Conservation (phyloP, 2,329 filamentous ascomycete genomes). For the Ceratocystis colombiana region DNA sequence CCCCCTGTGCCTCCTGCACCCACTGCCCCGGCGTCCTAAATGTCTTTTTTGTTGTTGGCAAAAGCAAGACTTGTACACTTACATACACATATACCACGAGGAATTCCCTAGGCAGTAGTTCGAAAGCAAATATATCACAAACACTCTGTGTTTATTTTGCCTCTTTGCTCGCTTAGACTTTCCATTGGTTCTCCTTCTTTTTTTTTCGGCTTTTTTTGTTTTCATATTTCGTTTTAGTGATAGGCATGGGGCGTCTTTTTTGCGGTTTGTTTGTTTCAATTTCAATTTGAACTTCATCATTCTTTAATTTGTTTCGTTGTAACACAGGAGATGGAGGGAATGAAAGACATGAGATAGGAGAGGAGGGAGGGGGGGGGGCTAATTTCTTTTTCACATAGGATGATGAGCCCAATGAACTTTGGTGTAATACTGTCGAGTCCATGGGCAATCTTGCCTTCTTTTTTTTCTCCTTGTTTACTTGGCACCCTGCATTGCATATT, state of each 20-base stretch:
- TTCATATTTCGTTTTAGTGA: slow-evolving; percentile 12
- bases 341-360: not conserved
- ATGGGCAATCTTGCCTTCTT: not conserved
- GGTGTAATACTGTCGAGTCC: not conserved
- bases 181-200: not conserved
- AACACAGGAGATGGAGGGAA: not conserved
- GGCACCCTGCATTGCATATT: not conserved
- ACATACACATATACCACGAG: slow-evolving; percentile 12
- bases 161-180: too few relatives aligned
- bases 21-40: slow-evolving; percentile 19
- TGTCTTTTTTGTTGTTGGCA: not conserved
- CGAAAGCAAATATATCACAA: slow-evolving; percentile 1
- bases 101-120: not conserved
- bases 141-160: not conserved
- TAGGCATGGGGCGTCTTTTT: slow-evolving; percentile 3
- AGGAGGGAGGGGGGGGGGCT: not conserved
- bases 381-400: slow-evolving; percentile 1
- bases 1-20: slow-evolving; percentile 21
- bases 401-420: not conserved
- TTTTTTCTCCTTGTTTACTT: not conserved
- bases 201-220: not conserved
- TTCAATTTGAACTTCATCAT: slow-evolving; percentile 15
- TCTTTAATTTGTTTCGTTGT: slow-evolving; percentile 6
- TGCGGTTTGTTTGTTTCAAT: slow-evolving; percentile 11
- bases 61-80: slow-evolving; percentile 11